These are phyloP conservation scores for Cyberlindnera amylophila DNA, from an alignment of 805 yeast species.

Conservation along the genomic window DNA sequence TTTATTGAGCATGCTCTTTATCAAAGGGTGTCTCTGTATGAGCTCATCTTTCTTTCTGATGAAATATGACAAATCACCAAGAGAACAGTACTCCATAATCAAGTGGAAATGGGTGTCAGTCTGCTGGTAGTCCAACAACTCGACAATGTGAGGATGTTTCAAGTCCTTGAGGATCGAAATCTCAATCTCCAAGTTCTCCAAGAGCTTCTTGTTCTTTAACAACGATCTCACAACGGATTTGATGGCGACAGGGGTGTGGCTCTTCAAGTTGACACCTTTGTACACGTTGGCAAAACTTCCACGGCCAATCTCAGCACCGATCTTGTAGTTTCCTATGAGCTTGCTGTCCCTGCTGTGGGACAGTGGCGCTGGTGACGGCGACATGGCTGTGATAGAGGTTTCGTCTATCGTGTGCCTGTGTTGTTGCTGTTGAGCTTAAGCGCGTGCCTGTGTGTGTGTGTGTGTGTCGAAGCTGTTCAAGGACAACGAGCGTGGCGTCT, in stretches of 20 bases:
- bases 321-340: slow-evolving; percentile 25
- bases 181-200: slow-evolving; percentile 90
- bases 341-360: slow-evolving; percentile 12
- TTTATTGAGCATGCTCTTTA: slow-evolving; percentile 68
- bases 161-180: slow-evolving; percentile 82
- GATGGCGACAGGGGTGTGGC: slow-evolving; percentile 71
- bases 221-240: slow-evolving; percentile 83
- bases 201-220: slow-evolving; percentile 76
- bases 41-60: slow-evolving; percentile 74
- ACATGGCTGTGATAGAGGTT: not conserved
- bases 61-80: slow-evolving; percentile 89
- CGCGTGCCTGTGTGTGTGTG: not conserved
- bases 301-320: slow-evolving; percentile 70
- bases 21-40: slow-evolving; percentile 69
- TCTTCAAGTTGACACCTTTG: slow-evolving; percentile 62
- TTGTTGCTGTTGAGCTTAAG: not conserved
- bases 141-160: slow-evolving; percentile 91
- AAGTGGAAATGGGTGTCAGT: slow-evolving; percentile 77
- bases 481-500: too few relatives aligned
- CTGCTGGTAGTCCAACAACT: slow-evolving; percentile 76
- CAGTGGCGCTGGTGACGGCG: slow-evolving; percentile 9
- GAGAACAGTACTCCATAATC: slow-evolving; percentile 93
- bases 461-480: too few relatives aligned
- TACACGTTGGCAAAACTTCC: slow-evolving; percentile 96
- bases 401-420: slow-evolving; percentile 3